A percentile compares a stretch with the other conserved stretches of the same genome.
Conservation (phyloP, 768 basidiomycete genomes). For the Trametes meyenii region DNA sequence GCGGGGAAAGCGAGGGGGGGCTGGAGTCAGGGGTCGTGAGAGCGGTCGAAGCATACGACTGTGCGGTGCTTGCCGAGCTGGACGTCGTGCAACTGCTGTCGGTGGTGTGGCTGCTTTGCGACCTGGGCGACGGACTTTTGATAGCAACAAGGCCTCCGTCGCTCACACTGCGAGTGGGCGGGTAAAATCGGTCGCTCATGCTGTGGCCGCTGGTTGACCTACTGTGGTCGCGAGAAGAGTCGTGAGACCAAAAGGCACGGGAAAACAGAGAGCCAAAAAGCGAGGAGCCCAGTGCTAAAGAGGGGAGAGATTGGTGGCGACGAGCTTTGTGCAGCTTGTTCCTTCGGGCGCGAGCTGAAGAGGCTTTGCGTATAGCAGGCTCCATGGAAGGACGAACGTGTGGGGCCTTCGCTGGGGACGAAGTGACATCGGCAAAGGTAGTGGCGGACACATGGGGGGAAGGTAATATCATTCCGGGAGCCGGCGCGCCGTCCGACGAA, state of each 20-base stretch:
- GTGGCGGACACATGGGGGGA: conserved; percentile 12
- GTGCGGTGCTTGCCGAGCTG: conserved; percentile 14
- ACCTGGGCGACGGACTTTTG: conserved; percentile 13
- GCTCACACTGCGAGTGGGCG: conserved; percentile 22
- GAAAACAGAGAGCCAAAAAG: conserved; percentile 13
- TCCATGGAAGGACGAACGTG: conserved; percentile 18
- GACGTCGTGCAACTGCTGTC: conserved; percentile 20
- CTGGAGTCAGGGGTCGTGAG: conserved; percentile 25
- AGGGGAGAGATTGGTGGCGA: conserved; percentile 2
- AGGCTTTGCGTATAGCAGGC: conserved; percentile 8
- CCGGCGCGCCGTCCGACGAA: conserved; percentile 20
- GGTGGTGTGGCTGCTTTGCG: conserved; percentile 14
- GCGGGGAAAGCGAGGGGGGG: conserved; percentile 19
- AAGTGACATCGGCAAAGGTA: conserved; percentile 1
- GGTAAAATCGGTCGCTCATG: conserved; percentile 16
- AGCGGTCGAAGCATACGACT: conserved; percentile 19
- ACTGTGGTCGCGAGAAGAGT: background rate
- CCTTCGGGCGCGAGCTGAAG: conserved; percentile 12
- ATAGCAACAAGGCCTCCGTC: conserved; percentile 5
- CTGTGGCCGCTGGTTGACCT: conserved; percentile 8
- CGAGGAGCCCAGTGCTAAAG: conserved; percentile 3
- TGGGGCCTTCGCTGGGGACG: conserved; percentile 11
- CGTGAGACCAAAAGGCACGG: conserved; percentile 15
- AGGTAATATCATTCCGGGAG: conserved; percentile 12
- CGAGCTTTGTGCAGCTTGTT: conserved; percentile 21